A percentile compares a stretch with the other conserved stretches of the same genome.
phyloP scores from a whole-genome alignment of 2,329 filamentous ascomycete genomes.

The Colletotrichum cordylinicola region DNA sequence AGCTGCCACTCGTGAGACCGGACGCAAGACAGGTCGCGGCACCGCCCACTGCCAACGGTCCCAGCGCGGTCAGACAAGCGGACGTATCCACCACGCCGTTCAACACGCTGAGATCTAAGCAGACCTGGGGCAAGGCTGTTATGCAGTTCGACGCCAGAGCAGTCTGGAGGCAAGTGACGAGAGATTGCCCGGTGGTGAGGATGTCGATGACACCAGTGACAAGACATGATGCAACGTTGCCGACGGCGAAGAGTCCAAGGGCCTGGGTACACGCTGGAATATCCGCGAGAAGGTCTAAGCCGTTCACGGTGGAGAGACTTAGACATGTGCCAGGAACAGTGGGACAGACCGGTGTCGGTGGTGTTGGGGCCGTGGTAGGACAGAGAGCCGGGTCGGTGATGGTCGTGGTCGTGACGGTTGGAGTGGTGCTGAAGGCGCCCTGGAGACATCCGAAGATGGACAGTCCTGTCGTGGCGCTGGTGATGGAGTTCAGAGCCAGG shows the following conservation, averaged over 20 bases:
- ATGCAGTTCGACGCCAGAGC: not conserved
- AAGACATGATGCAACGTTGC: not conserved
- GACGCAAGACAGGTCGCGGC: not conserved
- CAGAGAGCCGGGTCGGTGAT: not conserved
- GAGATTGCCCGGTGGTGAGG: not conserved
- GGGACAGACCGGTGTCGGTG: not conserved
- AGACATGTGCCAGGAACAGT: not conserved
- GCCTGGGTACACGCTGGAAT: not conserved
- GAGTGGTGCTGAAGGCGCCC: not conserved
- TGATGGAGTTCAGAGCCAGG: not conserved
- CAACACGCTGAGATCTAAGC: not conserved
- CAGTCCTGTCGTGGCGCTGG: not conserved
- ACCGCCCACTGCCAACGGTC: not conserved
- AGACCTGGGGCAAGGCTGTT: not conserved
- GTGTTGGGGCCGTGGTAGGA: not conserved
- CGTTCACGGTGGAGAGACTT: not conserved
- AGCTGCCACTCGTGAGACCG: not conserved
- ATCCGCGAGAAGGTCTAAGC: not conserved
- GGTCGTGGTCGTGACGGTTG: rapidly evolving
- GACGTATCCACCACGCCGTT: not conserved
- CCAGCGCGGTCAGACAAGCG: not conserved
- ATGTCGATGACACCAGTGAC: not conserved
- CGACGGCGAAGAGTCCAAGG: not conserved
- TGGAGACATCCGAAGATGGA: not conserved
- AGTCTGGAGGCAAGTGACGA: not conserved